Base-by-base conservation (phyloP, 2,329 filamentous ascomycete genomes). In the Onygenales sp. region DNA sequence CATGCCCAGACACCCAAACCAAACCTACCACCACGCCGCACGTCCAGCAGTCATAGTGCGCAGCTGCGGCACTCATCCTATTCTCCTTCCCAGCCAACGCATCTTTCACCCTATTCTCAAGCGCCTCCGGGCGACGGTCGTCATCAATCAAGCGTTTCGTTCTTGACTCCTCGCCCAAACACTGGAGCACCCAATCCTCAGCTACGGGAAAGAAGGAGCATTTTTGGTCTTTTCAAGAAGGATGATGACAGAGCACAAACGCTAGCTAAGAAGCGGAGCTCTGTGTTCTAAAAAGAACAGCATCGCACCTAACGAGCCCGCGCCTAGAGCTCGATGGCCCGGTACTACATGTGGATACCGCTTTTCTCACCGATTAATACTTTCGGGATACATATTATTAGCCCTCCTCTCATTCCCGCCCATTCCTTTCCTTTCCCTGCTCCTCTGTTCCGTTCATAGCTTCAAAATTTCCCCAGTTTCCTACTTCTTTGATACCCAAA, bases 211-310 rank as follows among this genome's bases (percentile, higher is more conserved):
- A 73, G 70, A 57, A 73, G 71, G 57, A 73, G 72, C 60, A 72
- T 76, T 62, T 75, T 75, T 59, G 68, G 70, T 3, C 69, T 76
- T 46, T 62, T 67, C 21, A 64, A 66, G 36, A 63, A 67, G 17
- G 64, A 66, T 17, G 70, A 72, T 43, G 59, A 58, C 8, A 59
- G 59, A 11, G 55, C 60, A 8, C 64, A 61, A 33, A 71, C 69
- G 53, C 55, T 75, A 48, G 59, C 63, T 43, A 75, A 72, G 61
- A 75, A 76, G 63, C 64, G 69, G 60, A 75, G 73, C 63, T 72
- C 72, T 36, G 72, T 75, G 62, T 75, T 75, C 49, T 59, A 42
- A 53, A 43, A 17, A 21, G 9, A 13, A 7, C 14, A 13, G 38
- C 21, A 7, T n/a, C 7, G 9, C 36, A 42, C 13, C 8, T 43